These are phyloP conservation scores for Hyaloscypha hepaticicola DNA, from an alignment of 495 filamentous ascomycete genomes.

Conservation along the genomic window DNA sequence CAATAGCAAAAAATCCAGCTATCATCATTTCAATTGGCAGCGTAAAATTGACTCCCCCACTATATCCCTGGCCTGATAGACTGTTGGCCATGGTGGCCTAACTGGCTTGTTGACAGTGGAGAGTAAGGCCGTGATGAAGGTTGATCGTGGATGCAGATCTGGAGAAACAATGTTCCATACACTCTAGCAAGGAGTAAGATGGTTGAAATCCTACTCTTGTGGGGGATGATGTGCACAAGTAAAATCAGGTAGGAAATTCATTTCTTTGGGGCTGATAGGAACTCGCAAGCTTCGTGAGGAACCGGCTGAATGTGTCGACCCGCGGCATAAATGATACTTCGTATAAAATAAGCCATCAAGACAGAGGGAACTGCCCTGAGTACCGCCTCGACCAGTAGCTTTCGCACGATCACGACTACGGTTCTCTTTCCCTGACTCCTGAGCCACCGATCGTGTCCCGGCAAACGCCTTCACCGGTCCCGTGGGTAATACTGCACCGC, in stretches of 20 bases:
- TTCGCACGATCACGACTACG: too few species aligned
- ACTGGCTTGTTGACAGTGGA: neutral
- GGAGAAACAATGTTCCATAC: neutral
- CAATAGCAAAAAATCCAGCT: constrained; percentile 36
- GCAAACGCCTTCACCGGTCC: too few species aligned
- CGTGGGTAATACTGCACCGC: too few species aligned
- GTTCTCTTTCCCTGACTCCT: too few species aligned
- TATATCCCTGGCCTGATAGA: neutral
- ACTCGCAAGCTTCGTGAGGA: neutral
- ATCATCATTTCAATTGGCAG: constrained; percentile 12
- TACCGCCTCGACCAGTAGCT: too few species aligned
- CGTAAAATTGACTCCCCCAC: neutral
- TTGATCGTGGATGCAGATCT: neutral
- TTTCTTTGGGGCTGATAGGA: neutral
- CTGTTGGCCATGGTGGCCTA: neutral
- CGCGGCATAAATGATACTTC: too few species aligned
- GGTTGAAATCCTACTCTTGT: neutral
- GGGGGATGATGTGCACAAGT: neutral
- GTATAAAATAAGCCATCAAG: too few species aligned
- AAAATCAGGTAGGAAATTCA: neutral
- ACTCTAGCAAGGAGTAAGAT: neutral
- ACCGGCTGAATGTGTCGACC: too few species aligned
- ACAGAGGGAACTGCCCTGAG: too few species aligned
- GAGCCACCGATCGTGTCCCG: too few species aligned
- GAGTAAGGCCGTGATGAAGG: neutral